phyloP scores from a whole-genome alignment of 2,329 filamentous ascomycete genomes.

The Exophiala mesophila region DNA sequence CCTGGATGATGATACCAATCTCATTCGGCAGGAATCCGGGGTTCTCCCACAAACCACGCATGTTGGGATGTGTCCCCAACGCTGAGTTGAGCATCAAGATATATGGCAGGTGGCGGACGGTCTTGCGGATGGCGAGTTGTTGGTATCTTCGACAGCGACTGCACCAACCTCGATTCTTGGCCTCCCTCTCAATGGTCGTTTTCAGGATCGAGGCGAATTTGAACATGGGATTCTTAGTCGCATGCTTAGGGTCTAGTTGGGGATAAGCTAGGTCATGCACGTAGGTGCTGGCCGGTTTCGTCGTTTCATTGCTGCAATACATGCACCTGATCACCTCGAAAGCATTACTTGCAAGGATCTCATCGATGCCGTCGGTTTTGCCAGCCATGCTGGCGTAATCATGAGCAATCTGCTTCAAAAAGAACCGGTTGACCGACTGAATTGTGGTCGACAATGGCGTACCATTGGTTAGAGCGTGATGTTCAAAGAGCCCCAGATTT shows the following conservation, averaged over 20 bases:
- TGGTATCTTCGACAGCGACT: conserved; percentile 86
- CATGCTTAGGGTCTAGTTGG: conserved; percentile 48
- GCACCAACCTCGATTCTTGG: conserved; percentile 88
- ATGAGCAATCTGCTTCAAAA: conserved; percentile 72
- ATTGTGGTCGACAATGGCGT: conserved; percentile 74
- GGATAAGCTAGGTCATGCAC: conserved; percentile 79
- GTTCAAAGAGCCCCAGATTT: conserved; percentile 76
- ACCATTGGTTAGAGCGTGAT: conserved; percentile 60
- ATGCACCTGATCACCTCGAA: conserved; percentile 67
- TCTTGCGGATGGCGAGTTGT: conserved; percentile 76
- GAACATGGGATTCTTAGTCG: conserved; percentile 44
- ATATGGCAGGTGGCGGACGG: conserved; percentile 72
- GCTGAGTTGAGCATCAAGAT: conserved; percentile 86
- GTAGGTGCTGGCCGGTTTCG: conserved; percentile 69
- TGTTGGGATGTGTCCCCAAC: conserved; percentile 66
- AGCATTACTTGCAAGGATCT: conserved; percentile 48
- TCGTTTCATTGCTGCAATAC: conserved; percentile 81
- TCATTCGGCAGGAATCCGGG: conserved; percentile 90
- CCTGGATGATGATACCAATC: conserved; percentile 84
- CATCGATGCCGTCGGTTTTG: conserved; percentile 62
- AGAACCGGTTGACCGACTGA: conserved; percentile 78
- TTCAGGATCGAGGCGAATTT: conserved; percentile 89
- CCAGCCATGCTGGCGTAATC: conserved; percentile 68
- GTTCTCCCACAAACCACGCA: conserved; percentile 72
- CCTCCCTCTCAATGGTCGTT: conserved; percentile 82